Conservation (phyloP, 2,329 filamentous ascomycete genomes). For the Colletotrichum brevisporum region DNA sequence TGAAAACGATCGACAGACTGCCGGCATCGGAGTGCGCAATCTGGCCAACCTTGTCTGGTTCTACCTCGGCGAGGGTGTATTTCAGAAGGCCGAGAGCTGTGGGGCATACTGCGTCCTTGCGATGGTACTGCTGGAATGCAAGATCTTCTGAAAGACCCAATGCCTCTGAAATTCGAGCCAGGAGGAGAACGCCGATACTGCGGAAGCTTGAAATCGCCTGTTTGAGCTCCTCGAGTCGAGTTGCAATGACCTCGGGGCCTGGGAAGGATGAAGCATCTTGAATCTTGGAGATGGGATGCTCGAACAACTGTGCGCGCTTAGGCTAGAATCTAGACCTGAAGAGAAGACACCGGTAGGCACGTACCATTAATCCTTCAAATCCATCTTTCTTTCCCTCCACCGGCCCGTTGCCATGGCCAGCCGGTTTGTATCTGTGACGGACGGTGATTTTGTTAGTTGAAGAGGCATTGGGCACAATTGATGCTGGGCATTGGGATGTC, state of each 20-base stretch:
- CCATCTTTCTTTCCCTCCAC: constrained; percentile 25
- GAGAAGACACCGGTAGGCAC: neutral
- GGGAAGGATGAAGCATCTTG: constrained; percentile 7
- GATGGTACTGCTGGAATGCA: constrained; percentile 14
- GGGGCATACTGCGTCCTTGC: constrained; percentile 18
- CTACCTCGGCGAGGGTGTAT: constrained; percentile 19
- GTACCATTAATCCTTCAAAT: constrained; percentile 23
- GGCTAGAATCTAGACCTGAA: neutral
- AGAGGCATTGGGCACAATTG: neutral
- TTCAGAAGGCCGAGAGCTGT: constrained; percentile 25
- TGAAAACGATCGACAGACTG: constrained; percentile 43
- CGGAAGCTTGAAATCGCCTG: constrained; percentile 16
- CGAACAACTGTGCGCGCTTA: constrained; percentile 6
- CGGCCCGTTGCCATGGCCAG: constrained; percentile 24
- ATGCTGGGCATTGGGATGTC: neutral
- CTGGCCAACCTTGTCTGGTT: constrained; percentile 20
- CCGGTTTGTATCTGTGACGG: constrained; percentile 19
- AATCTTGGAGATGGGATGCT: constrained; percentile 24
- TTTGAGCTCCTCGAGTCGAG: neutral
- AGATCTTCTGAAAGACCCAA: neutral
- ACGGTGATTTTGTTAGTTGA: neutral
- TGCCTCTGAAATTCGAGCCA: constrained; percentile 9
- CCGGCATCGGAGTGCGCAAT: constrained; percentile 44
- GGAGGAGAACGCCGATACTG: constrained; percentile 11
- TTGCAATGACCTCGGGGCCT: constrained; percentile 12